A percentile compares a stretch with the other conserved stretches of the same genome.
phyloP scores from a whole-genome alignment of 805 yeast genomes.

The Cyberlindnera galapagoensis region DNA sequence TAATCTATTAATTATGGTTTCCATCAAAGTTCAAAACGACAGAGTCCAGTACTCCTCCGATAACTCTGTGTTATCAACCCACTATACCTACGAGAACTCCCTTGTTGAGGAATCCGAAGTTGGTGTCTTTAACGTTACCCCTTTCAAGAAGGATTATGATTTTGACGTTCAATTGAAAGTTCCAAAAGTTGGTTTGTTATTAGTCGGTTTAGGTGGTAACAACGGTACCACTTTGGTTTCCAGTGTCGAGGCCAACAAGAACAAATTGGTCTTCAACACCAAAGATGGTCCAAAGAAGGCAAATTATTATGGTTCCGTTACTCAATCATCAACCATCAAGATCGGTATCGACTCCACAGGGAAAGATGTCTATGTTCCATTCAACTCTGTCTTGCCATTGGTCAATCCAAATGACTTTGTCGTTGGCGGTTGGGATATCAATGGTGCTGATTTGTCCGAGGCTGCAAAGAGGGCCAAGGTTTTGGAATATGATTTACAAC shows the following conservation, averaged over 20 bases:
- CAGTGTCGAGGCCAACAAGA: conserved; percentile 78
- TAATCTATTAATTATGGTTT: conserved; percentile 21
- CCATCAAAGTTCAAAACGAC: conserved; percentile 44
- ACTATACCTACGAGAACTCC: conserved; percentile 66
- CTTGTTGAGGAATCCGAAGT: conserved; percentile 43
- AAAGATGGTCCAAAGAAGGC: conserved; percentile 67
- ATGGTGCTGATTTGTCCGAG: conserved; percentile 56
- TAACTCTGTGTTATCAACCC: conserved; percentile 43
- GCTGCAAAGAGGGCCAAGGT: conserved; percentile 86
- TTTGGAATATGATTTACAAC: conserved; percentile 77
- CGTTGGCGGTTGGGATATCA: conserved; percentile 94
- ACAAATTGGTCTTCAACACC: conserved; percentile 70
- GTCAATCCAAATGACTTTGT: conserved; percentile 86
- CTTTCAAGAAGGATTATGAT: conserved; percentile 66
- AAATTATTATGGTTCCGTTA: conserved; percentile 90
- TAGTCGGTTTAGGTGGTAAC: conserved; percentile 96
- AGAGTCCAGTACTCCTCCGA: conserved; percentile 42
- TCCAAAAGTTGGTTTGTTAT: conserved; percentile 82
- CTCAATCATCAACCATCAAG: conserved; percentile 86
- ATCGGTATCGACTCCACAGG: conserved; percentile 79
- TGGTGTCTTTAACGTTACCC: conserved; percentile 58
- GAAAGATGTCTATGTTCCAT: conserved; percentile 86
- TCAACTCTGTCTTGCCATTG: conserved; percentile 83
- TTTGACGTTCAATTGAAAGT: conserved; percentile 78
- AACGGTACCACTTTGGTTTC: conserved; percentile 90